phyloP scores from a whole-genome alignment of 176 grass and related monocot species.

The Hsuehochloa calcarea region DNA sequence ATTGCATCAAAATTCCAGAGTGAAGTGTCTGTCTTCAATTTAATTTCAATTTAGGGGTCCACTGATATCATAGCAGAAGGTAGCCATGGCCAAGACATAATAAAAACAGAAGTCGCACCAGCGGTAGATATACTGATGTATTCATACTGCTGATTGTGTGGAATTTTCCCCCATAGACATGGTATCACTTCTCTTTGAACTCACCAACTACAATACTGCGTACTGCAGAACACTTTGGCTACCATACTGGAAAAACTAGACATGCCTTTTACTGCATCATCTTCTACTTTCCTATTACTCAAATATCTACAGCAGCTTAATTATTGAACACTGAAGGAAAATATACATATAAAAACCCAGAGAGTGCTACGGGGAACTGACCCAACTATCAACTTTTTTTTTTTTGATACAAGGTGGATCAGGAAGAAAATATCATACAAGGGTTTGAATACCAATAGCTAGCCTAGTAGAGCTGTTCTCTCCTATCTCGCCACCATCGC shows the following conservation, averaged over 20 bases:
- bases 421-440: slow-evolving; percentile 46
- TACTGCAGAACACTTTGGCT: slow-evolving; percentile 2
- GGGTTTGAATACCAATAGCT: background rate
- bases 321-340: slow-evolving; percentile 12
- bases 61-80: slow-evolving; percentile 5
- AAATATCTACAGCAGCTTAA: slow-evolving; percentile 38
- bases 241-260: slow-evolving; percentile 30
- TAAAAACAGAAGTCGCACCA: slow-evolving; percentile 5
- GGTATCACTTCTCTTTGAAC: slow-evolving; percentile 3
- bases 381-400: slow-evolving; percentile 19
- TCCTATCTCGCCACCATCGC: slow-evolving; percentile 67
- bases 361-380: slow-evolving; percentile 20
- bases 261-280: background rate
- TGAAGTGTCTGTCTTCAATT: background rate
- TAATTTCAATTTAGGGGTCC: slow-evolving; percentile 15
- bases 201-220: slow-evolving; percentile 12
- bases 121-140: background rate
- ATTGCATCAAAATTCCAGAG: background rate
- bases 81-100: background rate
- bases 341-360: slow-evolving; percentile 22
- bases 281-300: slow-evolving; percentile 24
- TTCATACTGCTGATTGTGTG: background rate
- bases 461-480: slow-evolving; percentile 68
- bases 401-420: background rate
- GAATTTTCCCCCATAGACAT: slow-evolving; percentile 1